Evolutionary conservation across 75 land plant species (phyloP).

Genomic region (Selaginella tamariscina): DNA sequence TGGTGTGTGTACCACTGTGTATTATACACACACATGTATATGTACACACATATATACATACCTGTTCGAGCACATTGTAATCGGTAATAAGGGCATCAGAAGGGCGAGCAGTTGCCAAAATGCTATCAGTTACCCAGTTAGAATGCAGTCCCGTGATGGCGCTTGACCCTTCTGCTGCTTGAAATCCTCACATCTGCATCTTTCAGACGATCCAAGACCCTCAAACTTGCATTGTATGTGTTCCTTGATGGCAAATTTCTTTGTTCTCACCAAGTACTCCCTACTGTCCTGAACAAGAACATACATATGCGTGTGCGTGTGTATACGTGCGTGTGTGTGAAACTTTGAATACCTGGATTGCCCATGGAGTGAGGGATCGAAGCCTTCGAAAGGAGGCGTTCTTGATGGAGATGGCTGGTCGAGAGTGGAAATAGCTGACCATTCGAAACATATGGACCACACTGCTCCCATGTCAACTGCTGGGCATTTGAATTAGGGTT

Average conservation of each 20-base stretch:
- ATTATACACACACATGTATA: too few species aligned
- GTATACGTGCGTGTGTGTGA: too few species aligned
- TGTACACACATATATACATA: not conserved
- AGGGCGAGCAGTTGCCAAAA: conserved; percentile 17
- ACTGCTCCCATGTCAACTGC: not conserved
- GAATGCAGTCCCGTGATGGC: conserved; percentile 16
- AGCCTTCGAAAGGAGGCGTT: not conserved
- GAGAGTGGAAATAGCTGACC: not conserved
- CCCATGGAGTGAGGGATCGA: not conserved
- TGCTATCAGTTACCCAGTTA: conserved; percentile 12
- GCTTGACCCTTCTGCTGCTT: conserved; percentile 14
- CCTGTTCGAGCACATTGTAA: conserved; percentile 8
- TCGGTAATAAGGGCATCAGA: conserved; percentile 9
- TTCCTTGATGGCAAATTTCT: conserved; percentile 15
- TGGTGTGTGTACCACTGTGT: too few species aligned
- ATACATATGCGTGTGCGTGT: not conserved
- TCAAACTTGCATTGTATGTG: conserved; percentile 16
- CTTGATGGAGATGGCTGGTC: not conserved
- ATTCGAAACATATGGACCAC: not conserved
- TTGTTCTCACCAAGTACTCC: not conserved
- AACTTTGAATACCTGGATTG: not conserved
- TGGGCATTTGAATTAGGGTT: not conserved
- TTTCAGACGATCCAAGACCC: not conserved
- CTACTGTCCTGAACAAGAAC: not conserved
- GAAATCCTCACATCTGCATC: conserved; percentile 17